Percentiles rank a stretch among this genome's conserved stretches.
Conservation (phyloP, 2,329 filamentous ascomycete species). For the Stagonosporopsis vannaccii region DNA sequence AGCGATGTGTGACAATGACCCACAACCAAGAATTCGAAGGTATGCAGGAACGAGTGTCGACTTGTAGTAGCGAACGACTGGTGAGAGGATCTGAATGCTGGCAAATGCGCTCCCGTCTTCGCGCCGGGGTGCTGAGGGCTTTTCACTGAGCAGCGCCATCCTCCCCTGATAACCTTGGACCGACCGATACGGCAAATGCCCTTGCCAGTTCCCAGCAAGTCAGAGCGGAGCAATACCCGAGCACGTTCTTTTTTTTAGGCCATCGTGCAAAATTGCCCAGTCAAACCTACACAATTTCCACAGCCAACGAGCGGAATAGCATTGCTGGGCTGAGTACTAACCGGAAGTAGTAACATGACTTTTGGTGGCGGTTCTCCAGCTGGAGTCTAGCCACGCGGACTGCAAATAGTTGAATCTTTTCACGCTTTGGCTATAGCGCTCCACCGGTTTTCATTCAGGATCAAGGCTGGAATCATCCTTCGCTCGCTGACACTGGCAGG, state of each 20-base stretch:
- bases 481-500: slow-evolving; percentile 8
- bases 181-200: not conserved
- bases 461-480: slow-evolving; percentile 4
- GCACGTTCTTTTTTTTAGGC: slow-evolving; percentile 4
- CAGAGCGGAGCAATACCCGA: slow-evolving; percentile 2
- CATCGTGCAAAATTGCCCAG: slow-evolving; percentile 4
- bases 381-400: slow-evolving; percentile 12
- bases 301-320: not conserved
- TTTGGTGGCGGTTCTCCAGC: slow-evolving; percentile 20
- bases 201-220: slow-evolving; percentile 10
- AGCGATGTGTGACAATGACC: not conserved
- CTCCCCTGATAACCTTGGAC: slow-evolving; percentile 8
- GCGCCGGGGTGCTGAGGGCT: slow-evolving; percentile 1
- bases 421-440: slow-evolving; percentile 5
- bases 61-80: not conserved
- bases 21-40: not conserved
- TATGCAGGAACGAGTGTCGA: not conserved
- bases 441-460: not conserved
- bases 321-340: slow-evolving; percentile 7
- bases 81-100: not conserved
- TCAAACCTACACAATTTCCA: slow-evolving; percentile 16
- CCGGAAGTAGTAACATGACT: slow-evolving; percentile 7
- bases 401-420: slow-evolving; percentile 10
- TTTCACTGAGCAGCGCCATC: slow-evolving; percentile 9
- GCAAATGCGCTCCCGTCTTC: not conserved